Evolutionary conservation across 352 stramenopile species (phyloP), one percentile per base, ranked within the genome.

Genomic region (Phytophthora gonapodyides): DNA sequence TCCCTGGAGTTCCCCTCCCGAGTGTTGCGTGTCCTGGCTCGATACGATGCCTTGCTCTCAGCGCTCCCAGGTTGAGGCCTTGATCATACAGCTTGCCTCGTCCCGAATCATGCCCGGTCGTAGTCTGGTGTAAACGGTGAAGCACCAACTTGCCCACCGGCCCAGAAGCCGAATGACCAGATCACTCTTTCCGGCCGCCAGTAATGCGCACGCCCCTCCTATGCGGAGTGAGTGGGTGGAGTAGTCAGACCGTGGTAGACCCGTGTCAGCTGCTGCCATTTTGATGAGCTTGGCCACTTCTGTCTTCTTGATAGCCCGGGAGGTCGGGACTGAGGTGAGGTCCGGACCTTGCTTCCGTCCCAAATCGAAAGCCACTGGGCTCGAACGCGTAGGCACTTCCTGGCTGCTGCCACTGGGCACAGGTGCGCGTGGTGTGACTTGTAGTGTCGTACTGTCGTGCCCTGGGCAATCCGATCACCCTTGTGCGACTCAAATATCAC

Each of bases 1-100:
- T 75, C 50, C 7, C 27, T 67, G 47, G 61, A 41, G 13, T 55
- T 57, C 53, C 54, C 47, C 51, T 46, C 45, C 21, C 21, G 40
- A 51, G 16, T 49, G 47, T 10, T 35, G 15, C 34, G 52, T 37
- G 33, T n/a, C 31, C 55, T 51, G 62, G 24, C 40, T 69, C 58
- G 36, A 24, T 24, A 24, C 21, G 21, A 24, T 24, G 21, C 21
- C 21, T 24, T 24, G 21, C 21, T 24, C 21, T 1, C 37, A 31
- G 49, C 36, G 57, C 19, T 76, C 62, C 54, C 41, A 65, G 5
- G 57, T 67, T 0, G 57, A 72, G 44, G 55, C 55, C 45, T 65
- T 71, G 61, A 72, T 72, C 67, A 76, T 76, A 54, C 54, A 40
- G 11, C 57, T 71, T 70, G 68, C 69, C 17, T 51, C 59, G 16